Percentiles rank a stretch among this genome's conserved stretches.
Conservation (phyloP, 1,284 basidiomycete genomes). For the Agroathelia rolfsii region DNA sequence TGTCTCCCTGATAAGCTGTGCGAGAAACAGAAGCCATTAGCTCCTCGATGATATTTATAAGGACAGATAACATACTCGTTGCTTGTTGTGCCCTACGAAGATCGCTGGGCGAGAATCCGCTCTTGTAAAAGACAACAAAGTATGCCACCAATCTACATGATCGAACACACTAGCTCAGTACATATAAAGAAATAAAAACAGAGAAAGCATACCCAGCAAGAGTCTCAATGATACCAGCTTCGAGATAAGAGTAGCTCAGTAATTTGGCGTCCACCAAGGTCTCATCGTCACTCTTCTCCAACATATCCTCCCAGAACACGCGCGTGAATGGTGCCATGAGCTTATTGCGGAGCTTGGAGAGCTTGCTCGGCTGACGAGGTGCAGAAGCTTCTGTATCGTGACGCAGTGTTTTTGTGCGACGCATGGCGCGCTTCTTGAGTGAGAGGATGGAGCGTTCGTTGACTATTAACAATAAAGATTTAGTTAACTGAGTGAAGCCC, state of each 20-base stretch:
- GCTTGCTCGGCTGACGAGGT: slow-evolving; percentile 29
- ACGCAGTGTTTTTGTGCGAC: slow-evolving; percentile 46
- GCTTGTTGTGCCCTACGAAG: slow-evolving; percentile 38
- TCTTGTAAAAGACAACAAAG: slow-evolving; percentile 56
- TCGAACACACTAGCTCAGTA: background rate
- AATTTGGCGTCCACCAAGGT: slow-evolving; percentile 50
- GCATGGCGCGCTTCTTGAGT: slow-evolving; percentile 47
- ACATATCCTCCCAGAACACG: slow-evolving; percentile 47
- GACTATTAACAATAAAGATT: slow-evolving; percentile 24
- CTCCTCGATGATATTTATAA: no score
- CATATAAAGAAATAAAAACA: background rate
- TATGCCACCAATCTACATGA: slow-evolving; percentile 41
- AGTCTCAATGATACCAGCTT: slow-evolving; percentile 53
- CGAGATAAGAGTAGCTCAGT: slow-evolving; percentile 60
- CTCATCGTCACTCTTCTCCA: slow-evolving; percentile 47
- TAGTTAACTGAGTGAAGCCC: background rate
- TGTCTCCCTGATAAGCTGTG: no score
- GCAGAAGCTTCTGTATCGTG: slow-evolving; percentile 45
- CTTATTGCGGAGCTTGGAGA: slow-evolving; percentile 27
- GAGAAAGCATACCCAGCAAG: slow-evolving; percentile 34
- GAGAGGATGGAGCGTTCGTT: slow-evolving; percentile 45
- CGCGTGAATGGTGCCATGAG: slow-evolving; percentile 45
- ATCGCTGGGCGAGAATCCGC: slow-evolving; percentile 51
- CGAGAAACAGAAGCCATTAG: no score
- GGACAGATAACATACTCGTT: slow-evolving; percentile 23